Base-by-base conservation (phyloP, 331 rosid genomes). In the Arachis monticola region DNA sequence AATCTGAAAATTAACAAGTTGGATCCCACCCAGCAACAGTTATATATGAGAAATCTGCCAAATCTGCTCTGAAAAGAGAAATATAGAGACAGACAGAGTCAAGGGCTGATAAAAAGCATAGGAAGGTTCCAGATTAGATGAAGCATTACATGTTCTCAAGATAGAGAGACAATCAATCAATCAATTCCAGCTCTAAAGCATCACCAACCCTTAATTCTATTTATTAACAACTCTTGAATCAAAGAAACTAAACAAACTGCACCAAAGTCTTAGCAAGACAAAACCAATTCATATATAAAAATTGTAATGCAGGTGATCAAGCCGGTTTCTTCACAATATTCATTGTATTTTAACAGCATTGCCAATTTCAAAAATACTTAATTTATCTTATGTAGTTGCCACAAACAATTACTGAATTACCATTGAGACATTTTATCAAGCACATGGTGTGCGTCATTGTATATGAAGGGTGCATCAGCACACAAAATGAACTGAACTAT, bases 11-110 rank as follows among this genome's bases (percentile, higher is more conserved):
- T 35, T 60, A 70, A 51, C 42, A 51, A 55, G 47, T 53, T 10
- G 38, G 8, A 72, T 10, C 0, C 8, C 61, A 52, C 5, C 48
- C 22, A 38, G 44, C 35, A 50, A 62, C 64, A 77, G 38, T 8
- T 59, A 67, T 47, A 51, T n/a, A 69, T 7, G 1, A 40, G 71
- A 58, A 70, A 62, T 63, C 77, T 10, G 72, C 13, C 30, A 8
- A 52, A 13, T 8, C 50, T 13, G 27, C 14, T 32, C 72, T 71
- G 73, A 63, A 45, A 59, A 57, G 22, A 13, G 12, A 13, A 27
- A 47, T 5, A 5, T 8, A 59, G 30, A n/a, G 40, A 46, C 5
- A 4, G 9, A 57, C 30, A 30, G 48, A 58, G 9, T 68, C 6
- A 59, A 0, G 56, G 11, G 57, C 5, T 3, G 27, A 22, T 22